Evolutionary conservation across 495 filamentous ascomycete species (phyloP).

Genomic region (Clavariopsis aquatica): DNA sequence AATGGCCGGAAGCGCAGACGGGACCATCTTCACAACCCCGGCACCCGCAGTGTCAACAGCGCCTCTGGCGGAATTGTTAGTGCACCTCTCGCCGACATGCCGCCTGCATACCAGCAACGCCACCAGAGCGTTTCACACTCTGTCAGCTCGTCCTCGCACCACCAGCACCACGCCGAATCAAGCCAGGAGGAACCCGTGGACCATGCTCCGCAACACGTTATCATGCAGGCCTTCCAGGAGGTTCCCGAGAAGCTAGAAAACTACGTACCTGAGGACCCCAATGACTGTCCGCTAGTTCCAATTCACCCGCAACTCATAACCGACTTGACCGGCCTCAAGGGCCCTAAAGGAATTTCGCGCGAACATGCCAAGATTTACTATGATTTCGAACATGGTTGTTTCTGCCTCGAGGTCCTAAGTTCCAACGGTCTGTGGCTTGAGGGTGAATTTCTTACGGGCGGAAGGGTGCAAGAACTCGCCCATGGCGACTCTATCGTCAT

Average conservation of each 20-base stretch:
- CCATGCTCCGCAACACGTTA: constrained; percentile 23
- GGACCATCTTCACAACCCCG: not conserved
- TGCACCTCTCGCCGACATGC: constrained; percentile 14
- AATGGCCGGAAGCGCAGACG: constrained; percentile 12
- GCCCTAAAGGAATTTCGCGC: constrained; percentile 72
- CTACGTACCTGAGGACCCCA: constrained; percentile 42
- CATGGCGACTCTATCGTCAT: constrained; percentile 77
- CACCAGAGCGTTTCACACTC: constrained; percentile 36
- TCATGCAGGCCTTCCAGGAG: constrained; percentile 28
- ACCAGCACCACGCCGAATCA: constrained; percentile 11
- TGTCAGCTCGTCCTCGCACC: constrained; percentile 25
- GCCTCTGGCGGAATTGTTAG: constrained; percentile 34
- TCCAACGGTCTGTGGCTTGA: constrained; percentile 86
- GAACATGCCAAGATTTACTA: constrained; percentile 83
- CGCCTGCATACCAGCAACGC: constrained; percentile 29
- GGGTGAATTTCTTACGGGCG: constrained; percentile 63
- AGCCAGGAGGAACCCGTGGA: constrained; percentile 24
- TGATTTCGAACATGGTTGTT: constrained; percentile 70
- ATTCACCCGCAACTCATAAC: constrained; percentile 66
- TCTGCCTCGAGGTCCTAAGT: constrained; percentile 78
- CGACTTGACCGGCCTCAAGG: constrained; percentile 56
- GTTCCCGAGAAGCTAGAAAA: constrained; percentile 21
- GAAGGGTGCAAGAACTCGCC: constrained; percentile 64
- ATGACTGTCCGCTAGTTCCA: constrained; percentile 72
- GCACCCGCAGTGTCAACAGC: constrained; percentile 37